phyloP scores from a whole-genome alignment of 2,329 filamentous ascomycete genomes.

The Sphaceloma murrayae region DNA sequence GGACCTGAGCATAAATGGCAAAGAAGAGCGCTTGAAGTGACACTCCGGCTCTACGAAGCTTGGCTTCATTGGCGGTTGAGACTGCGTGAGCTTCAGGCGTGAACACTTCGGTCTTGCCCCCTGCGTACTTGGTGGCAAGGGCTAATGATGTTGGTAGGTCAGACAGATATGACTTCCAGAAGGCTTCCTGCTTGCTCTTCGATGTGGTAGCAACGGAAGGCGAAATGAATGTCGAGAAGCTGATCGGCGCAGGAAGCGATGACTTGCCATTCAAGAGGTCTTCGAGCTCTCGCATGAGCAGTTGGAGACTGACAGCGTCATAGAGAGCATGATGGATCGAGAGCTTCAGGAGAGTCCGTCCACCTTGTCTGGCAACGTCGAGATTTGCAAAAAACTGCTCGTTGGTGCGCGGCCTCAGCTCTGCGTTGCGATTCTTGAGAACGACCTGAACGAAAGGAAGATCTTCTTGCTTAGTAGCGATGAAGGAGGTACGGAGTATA shows the following conservation, averaged over 20 bases:
- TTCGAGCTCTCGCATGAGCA: constrained; percentile 48
- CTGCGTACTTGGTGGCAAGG: constrained; percentile 22
- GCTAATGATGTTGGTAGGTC: constrained; percentile 19
- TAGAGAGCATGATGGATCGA: constrained; percentile 80
- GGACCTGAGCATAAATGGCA: constrained; percentile 54
- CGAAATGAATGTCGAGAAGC: constrained; percentile 36
- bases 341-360: constrained; percentile 29
- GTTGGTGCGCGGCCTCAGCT: constrained; percentile 23
- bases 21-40: constrained; percentile 68
- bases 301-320: constrained; percentile 68
- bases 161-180: constrained; percentile 44
- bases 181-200: constrained; percentile 29
- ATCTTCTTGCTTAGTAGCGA: constrained; percentile 39
- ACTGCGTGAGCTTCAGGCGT: constrained; percentile 39
- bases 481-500: constrained; percentile 60
- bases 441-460: constrained; percentile 57
- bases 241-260: constrained; percentile 15
- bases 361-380: constrained; percentile 21
- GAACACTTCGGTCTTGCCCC: constrained; percentile 36
- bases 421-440: constrained; percentile 33
- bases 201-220: constrained; percentile 24
- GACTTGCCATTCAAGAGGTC: constrained; percentile 30
- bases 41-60: constrained; percentile 46
- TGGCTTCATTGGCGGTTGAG: constrained; percentile 33
- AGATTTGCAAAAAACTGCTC: constrained; percentile 18